Evolutionary conservation across 441 rosid species (phyloP), one percentile per base, ranked within the genome.

Genomic region (Flueggea neowawraea): DNA sequence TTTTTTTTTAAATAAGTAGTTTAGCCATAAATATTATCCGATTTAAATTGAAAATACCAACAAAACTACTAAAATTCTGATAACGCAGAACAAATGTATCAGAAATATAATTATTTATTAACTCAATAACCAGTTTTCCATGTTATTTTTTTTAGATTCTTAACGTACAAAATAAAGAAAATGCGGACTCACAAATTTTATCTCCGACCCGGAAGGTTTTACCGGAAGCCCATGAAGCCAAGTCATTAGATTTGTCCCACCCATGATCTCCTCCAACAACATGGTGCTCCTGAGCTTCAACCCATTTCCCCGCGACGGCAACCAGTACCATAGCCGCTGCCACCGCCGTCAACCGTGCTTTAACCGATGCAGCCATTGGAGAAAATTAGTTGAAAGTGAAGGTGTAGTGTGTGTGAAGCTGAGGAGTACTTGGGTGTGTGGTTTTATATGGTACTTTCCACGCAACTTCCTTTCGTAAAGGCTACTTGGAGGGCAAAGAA

Each of bases 201-300:
- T 86, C 89, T 55, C 92, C 92, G 49, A 80, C 77, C 44, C 67
- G 56, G 84, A 84, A 82, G 61, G 54, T 66, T 69, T 71, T 75
- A 12, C 70, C 77, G 59, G 76, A 66, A 50, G 83, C 68, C 92
- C 89, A 84, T 10, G 79, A 69, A 9, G 70, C 74, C n/a, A 80
- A 51, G 52, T 75, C 78, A 17, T 66, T 43, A 3, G 65, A 57
- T 4, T 76, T 52, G 44, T 80, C 85, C 89, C 89, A 86, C 10
- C 91, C 89, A 10, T 83, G 82, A 31, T 86, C 89, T 5, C 78
- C 82, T 16, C 89, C 89, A 31, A 81, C 85, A 33, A 83, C 78
- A 57, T 86, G 89, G 67, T 83, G 82, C 63, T 75, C 73, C 62
- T 80, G 80, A 47, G 74, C 87, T 57, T 16, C 70, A 5, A 41